Evolutionary conservation across 2,329 filamentous ascomycete genomes (phyloP), one percentile per base, ranked within the genome.

Genomic region (Rhinocladiella similis): DNA sequence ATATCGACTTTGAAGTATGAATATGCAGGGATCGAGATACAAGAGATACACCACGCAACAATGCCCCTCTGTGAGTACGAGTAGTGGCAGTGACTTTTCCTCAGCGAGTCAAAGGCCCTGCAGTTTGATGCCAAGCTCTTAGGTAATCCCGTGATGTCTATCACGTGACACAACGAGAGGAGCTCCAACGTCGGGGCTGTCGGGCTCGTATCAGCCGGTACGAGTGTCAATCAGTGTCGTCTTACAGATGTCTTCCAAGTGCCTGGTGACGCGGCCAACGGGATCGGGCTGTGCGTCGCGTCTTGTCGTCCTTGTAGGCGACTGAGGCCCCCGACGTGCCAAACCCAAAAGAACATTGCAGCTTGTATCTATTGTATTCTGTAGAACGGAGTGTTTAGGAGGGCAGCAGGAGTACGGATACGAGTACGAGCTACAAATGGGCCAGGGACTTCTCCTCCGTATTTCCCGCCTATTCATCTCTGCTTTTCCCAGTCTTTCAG

Each of bases 251-350:
- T 25, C 22, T 33, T 33, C 19, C 49, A 39, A 20, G 49, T 27
- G 42, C 27, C 50, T 46, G 50, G 25, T 52, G 50, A 52, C 50
- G 50, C 38, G 51, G 51, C 51, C 51, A 46, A 54, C 41, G 25
- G 14, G 16, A 38, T 36, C 25, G 50, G 50, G 50, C 10, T 33
- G 29, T 33, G 29, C 22, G 41, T 33, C 25, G 43, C 27, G 19
- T 46, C 36, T 53, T 25, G n/a, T 22, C 25, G 1, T 20, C 45
- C 14, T 13, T 43, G 39, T 43, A 13, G 38, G 46, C 13, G 25
- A 41, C 3, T n/a, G 38, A 19, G 14, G 38, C 38, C 14, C 38
- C 52, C 52, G 25, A 7, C 25, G 7, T 3, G 25, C 25, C 25
- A 27, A 27, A 27, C 25, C 25, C 25, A 27, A 27, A 27, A 27